Percentiles rank a stretch among this genome's conserved stretches.
These are phyloP conservation scores for Solanum hybrid DNA, from an alignment of 305 asterid genomes.

Conservation along the genomic window DNA sequence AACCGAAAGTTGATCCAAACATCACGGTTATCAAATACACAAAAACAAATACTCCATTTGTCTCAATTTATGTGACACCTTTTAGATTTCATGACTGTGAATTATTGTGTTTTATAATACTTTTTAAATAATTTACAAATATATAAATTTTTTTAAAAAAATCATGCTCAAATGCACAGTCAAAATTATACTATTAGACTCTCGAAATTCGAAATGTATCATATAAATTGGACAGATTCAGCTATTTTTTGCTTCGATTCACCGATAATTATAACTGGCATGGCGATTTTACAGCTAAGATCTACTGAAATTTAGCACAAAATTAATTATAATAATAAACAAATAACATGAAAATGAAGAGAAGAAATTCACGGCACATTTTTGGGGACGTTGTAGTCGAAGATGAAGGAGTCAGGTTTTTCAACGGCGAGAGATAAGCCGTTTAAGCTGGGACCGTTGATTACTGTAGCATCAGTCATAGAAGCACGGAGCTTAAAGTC, in stretches of 20 bases:
- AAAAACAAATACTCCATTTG: neutral
- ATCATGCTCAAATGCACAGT: neutral
- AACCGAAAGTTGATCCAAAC: neutral
- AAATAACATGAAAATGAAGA: neutral
- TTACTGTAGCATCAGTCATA: slow-evolving; percentile 69
- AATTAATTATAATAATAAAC: too few species aligned
- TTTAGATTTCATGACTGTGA: accelerated
- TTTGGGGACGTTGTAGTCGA: slow-evolving; percentile 75
- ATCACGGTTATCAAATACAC: neutral
- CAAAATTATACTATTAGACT: neutral
- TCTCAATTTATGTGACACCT: neutral
- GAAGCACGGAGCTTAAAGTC: slow-evolving; percentile 77
- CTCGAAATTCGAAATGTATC: too few species aligned
- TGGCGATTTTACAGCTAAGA: neutral
- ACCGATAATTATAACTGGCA: neutral
- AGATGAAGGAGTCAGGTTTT: slow-evolving; percentile 74
- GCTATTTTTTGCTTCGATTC: neutral
- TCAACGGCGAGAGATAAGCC: slow-evolving; percentile 67
- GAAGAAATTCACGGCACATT: slow-evolving; percentile 19
- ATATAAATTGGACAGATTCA: neutral
- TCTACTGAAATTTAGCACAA: neutral
- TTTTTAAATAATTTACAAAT: too few species aligned
- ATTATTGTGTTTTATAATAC: too few species aligned
- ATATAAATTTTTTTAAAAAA: too few species aligned
- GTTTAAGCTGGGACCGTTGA: slow-evolving; percentile 60